Evolutionary conservation across 192 early-diverging fungal species (phyloP), one percentile per base, ranked within the genome.

Genomic region (Entomortierella parvispora): DNA sequence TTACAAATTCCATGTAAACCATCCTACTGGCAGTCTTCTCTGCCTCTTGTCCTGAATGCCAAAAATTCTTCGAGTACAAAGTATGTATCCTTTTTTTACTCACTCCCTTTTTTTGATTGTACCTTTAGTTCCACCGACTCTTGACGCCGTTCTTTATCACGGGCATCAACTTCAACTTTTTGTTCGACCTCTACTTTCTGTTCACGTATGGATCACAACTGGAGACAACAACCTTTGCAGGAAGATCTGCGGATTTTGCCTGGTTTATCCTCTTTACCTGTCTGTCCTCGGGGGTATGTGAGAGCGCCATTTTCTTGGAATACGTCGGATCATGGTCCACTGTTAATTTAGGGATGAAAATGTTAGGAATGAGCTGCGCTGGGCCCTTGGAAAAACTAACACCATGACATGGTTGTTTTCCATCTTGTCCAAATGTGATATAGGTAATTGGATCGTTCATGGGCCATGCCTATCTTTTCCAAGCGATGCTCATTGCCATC

Each of bases 241-340:
- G 89, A 7, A 78, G 91, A 22, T 84, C 88, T 25, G 94, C 92
- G 3, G 96, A 97, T 77, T 95, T 92, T 68, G 85, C 89, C 14
- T 95, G 87, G 72, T 95, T 93, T 40, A 42, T 94, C 22, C 25
- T 91, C 25, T 89, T 95, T 53, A 81, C 82, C 58, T 81, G 85
- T 64, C 54, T 67, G 28, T n/a, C 68, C 22, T 81, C 85, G 25
- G 18, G 82, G 51, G 88, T 88, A 67, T 59, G 84, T 68, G 37
- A n/a, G n/a, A n/a, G n/a, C n/a, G n/a, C n/a, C n/a, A n/a, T n/a
- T n/a, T n/a, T n/a, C n/a, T n/a, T n/a, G n/a, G n/a, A n/a, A n/a
- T n/a, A n/a, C n/a, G n/a, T n/a, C n/a, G n/a, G n/a, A n/a, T n/a
- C n/a, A n/a, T n/a, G n/a, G n/a, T n/a, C n/a, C n/a, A n/a, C n/a